phyloP scores from a whole-genome alignment of 345 rosid genomes.

The Populus deltoides region DNA sequence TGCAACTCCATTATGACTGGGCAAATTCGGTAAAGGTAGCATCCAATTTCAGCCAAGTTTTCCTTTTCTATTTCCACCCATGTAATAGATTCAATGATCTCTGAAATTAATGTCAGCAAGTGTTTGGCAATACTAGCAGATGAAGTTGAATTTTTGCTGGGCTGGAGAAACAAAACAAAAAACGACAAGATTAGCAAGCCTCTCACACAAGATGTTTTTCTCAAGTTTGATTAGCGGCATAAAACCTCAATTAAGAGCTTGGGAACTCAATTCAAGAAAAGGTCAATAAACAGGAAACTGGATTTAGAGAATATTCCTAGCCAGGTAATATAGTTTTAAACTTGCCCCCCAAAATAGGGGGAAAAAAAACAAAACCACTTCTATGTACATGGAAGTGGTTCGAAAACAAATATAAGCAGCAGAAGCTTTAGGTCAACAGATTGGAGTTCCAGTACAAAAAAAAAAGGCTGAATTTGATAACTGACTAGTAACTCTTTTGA shows the following conservation, averaged over 20 bases:
- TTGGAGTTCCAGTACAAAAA: neutral
- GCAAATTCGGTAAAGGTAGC: constrained; percentile 66
- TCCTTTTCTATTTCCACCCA: constrained; percentile 40
- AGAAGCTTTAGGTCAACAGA: neutral
- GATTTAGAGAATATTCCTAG: neutral
- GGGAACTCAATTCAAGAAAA: neutral
- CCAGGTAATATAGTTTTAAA: neutral
- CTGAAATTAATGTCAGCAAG: constrained; percentile 52
- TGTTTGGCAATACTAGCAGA: constrained; percentile 32
- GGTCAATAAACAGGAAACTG: neutral
- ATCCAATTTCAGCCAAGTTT: constrained; percentile 46
- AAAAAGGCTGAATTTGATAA: neutral
- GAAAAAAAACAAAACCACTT: neutral
- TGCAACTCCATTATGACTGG: constrained; percentile 68
- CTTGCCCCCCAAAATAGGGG: neutral
- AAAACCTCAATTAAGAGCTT: neutral
- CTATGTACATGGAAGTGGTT: neutral
- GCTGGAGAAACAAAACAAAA: constrained; percentile 34
- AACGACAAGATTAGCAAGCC: neutral
- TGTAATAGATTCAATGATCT: constrained; percentile 40
- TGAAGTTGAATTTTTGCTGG: constrained; percentile 27
- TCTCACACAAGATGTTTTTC: neutral
- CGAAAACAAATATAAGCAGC: neutral
- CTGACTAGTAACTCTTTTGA: neutral
- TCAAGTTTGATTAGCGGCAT: neutral